These are phyloP conservation scores for Wickerhamomyces strasburgensis DNA, from an alignment of 805 yeast species.

Conservation along the genomic window DNA sequence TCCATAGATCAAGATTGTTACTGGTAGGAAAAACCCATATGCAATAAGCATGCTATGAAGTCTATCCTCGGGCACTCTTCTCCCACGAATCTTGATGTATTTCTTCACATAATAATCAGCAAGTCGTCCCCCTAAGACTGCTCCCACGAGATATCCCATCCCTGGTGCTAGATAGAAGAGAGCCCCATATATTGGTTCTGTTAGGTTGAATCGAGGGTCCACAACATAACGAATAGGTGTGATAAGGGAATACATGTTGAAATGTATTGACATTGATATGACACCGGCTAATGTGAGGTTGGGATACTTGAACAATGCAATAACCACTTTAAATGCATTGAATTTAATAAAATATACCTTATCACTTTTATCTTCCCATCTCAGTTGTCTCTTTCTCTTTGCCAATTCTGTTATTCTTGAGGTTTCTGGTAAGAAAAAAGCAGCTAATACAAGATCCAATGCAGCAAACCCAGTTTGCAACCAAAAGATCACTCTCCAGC, in stretches of 20 bases:
- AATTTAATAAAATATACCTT: slow-evolving; percentile 38
- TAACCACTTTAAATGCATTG: slow-evolving; percentile 42
- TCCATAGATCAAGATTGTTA: slow-evolving; percentile 41
- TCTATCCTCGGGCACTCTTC: slow-evolving; percentile 50
- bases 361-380: slow-evolving; percentile 22
- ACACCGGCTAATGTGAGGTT: slow-evolving; percentile 41
- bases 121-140: slow-evolving; percentile 47
- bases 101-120: slow-evolving; percentile 45
- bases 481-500: slow-evolving; percentile 52
- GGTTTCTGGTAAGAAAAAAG: slow-evolving; percentile 45
- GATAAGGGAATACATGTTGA: slow-evolving; percentile 45
- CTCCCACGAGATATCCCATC: slow-evolving; percentile 45
- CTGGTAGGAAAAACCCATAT: slow-evolving; percentile 38
- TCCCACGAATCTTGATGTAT: slow-evolving; percentile 34
- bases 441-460: slow-evolving; percentile 29
- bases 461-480: slow-evolving; percentile 42
- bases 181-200: slow-evolving; percentile 44
- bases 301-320: slow-evolving; percentile 36
- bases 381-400: slow-evolving; percentile 12
- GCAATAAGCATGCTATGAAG: slow-evolving; percentile 36
- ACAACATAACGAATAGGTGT: slow-evolving; percentile 54
- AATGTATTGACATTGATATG: slow-evolving; percentile 36
- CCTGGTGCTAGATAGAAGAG: slow-evolving; percentile 56
- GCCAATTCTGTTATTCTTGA: slow-evolving; percentile 8
- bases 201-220: slow-evolving; percentile 48